These are phyloP conservation scores for Ophiocordyceps camponoti-rufipedis DNA, from an alignment of 2,329 filamentous ascomycete species.

Conservation along the genomic window DNA sequence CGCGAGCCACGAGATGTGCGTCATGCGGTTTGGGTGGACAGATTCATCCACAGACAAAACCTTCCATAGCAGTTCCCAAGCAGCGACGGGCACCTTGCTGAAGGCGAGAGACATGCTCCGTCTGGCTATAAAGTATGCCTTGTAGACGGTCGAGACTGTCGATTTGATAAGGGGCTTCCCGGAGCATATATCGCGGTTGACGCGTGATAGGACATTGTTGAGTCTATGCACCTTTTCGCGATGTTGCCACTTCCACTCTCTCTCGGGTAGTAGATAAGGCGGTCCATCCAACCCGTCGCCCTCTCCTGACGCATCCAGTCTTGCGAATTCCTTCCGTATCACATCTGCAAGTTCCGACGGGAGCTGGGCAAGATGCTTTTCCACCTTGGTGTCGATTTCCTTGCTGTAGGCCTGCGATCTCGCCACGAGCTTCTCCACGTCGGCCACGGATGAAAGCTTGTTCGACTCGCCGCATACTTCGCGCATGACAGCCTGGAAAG, in stretches of 20 bases:
- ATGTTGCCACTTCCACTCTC: slow-evolving; percentile 18
- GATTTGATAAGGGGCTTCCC: slow-evolving; percentile 12
- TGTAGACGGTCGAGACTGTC: slow-evolving; percentile 25
- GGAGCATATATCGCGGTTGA: slow-evolving; percentile 10
- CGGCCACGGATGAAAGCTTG: slow-evolving; percentile 13
- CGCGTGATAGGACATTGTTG: slow-evolving; percentile 13
- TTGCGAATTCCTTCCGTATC: slow-evolving; percentile 10
- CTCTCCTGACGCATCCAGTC: slow-evolving; percentile 4
- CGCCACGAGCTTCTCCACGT: slow-evolving; percentile 16
- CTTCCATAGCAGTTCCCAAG: slow-evolving; percentile 51
- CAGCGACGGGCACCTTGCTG: slow-evolving; percentile 35
- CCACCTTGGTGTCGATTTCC: slow-evolving; percentile 17
- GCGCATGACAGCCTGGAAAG: slow-evolving; percentile 16
- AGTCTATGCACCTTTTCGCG: slow-evolving; percentile 18
- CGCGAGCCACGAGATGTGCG: slow-evolving; percentile 41
- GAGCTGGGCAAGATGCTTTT: slow-evolving; percentile 12
- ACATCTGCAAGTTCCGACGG: slow-evolving; percentile 15
- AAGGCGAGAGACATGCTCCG: slow-evolving; percentile 25
- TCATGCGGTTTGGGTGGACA: slow-evolving; percentile 34
- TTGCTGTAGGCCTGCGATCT: slow-evolving; percentile 16
- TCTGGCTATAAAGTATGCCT: slow-evolving; percentile 28
- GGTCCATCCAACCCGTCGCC: slow-evolving; percentile 3
- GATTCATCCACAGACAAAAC: slow-evolving; percentile 33
- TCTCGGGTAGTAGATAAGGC: slow-evolving; percentile 13
- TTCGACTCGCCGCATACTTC: slow-evolving; percentile 14